A percentile compares a stretch with the other conserved stretches of the same genome.
These are phyloP conservation scores for Hymenoscyphus fraxineus DNA, from an alignment of 2,329 filamentous ascomycete species.

Conservation along the genomic window DNA sequence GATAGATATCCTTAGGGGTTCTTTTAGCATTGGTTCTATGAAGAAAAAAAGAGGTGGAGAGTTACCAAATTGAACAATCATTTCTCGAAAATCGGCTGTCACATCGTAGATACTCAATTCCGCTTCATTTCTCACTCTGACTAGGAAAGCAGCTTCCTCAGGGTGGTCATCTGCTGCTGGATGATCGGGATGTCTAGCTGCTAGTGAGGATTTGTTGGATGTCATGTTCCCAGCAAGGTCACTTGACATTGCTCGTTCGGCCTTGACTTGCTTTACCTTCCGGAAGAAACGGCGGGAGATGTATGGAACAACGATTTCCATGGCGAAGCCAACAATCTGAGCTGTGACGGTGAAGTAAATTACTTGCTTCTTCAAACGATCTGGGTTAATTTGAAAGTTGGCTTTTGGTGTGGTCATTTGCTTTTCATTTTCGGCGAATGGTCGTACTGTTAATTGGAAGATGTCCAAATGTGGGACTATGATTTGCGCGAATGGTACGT, in stretches of 20 bases:
- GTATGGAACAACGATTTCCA: constrained; percentile 82
- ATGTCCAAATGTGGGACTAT: constrained; percentile 84
- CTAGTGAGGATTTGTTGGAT: constrained; percentile 40
- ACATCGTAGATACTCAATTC: constrained; percentile 85
- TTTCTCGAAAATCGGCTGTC: constrained; percentile 84
- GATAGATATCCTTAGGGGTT: constrained; percentile 68
- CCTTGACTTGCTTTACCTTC: constrained; percentile 74
- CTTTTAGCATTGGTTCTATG: constrained; percentile 27
- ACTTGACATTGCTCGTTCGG: constrained; percentile 44
- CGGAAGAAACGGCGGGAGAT: constrained; percentile 73
- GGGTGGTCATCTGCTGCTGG: constrained; percentile 60
- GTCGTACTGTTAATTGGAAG: constrained; percentile 70
- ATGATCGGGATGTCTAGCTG: constrained; percentile 44
- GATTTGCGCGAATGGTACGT: constrained; percentile 82
- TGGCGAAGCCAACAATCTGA: constrained; percentile 80
- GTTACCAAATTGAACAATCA: constrained; percentile 75
- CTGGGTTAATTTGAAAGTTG: constrained; percentile 77
- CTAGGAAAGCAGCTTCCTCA: constrained; percentile 77
- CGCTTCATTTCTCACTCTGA: constrained; percentile 77
- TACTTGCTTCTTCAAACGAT: constrained; percentile 81
- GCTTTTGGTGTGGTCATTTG: constrained; percentile 54
- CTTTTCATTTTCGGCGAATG: constrained; percentile 72
- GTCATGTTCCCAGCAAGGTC: constrained; percentile 21
- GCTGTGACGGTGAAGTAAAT: constrained; percentile 96
- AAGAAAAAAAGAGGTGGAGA: constrained; percentile 5